A percentile compares a stretch with the other conserved stretches of the same genome.
phyloP scores from a whole-genome alignment of 306 rosid genomes.

The Pterocarpus macrocarpus region DNA sequence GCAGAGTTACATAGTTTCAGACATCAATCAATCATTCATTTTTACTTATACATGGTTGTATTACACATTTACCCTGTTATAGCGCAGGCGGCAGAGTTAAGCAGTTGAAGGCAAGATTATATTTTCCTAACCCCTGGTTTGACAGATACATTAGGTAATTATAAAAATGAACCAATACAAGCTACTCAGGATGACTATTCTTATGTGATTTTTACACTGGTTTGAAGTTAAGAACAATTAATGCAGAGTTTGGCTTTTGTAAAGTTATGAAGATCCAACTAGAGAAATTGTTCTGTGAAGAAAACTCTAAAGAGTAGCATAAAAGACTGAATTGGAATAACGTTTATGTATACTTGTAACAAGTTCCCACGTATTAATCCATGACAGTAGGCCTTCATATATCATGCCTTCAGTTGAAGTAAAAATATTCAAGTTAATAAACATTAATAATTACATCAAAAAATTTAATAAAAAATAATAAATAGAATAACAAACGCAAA shows the following conservation, averaged over 20 bases:
- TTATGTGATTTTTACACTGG: neutral
- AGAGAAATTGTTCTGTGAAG: neutral
- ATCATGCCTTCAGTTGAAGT: neutral
- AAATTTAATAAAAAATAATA: no score
- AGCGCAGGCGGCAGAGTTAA: neutral
- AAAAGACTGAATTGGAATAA: conserved; percentile 7
- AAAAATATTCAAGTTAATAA: no score
- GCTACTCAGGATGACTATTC: neutral
- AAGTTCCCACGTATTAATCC: neutral
- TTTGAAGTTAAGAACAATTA: no score
- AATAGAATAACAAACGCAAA: no score
- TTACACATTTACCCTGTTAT: neutral
- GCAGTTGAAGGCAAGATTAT: conserved; percentile 15
- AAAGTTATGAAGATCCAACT: neutral
- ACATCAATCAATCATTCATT: neutral
- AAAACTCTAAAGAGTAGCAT: neutral
- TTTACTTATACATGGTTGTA: neutral
- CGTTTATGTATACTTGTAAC: neutral
- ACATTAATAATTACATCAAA: no score
- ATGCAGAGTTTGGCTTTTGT: neutral
- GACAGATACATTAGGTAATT: conserved; percentile 10
- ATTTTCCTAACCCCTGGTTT: conserved; percentile 10
- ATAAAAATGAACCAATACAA: conserved; percentile 9
- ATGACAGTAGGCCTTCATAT: neutral
- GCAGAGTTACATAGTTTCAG: neutral